Evolutionary conservation across 1,284 basidiomycete species (phyloP), one percentile per base, ranked within the genome.

Genomic region (Jaminaea rosea): DNA sequence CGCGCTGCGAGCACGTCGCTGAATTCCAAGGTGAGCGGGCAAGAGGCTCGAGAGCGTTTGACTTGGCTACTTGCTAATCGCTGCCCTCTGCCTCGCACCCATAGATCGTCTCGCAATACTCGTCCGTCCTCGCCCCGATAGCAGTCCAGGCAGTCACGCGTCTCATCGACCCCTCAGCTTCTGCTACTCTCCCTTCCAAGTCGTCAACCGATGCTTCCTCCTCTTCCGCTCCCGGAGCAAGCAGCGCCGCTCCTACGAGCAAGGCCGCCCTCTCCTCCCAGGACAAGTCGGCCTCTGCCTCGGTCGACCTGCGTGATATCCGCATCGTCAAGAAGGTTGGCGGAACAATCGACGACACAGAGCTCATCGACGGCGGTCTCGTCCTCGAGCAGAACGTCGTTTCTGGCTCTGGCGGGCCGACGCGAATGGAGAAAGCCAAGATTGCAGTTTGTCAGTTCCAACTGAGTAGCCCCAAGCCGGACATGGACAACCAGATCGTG

Each of bases 401-500:
- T 54, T 81, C 83, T 10, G 82, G 86, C 46, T 90, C 87, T 49
- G 92, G 92, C 55, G 94, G 94, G 36, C 93, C 91, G 6, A 88
- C 87, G 7, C 82, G 94, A 51, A 84, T 98, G 77, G 93, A 98
- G 76, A 98, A 97, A 77, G 94, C 94, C 45, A 97, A 94, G 79
- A 97, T 99, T 70, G 94, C 86, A 41, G 84, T 99, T 60, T 90
- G 97, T 64, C 94, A 99, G 76, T 99, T 99, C 82, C 94, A 98
- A 77, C 81, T 99, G 49, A 88, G 86, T 65, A 88, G 90, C 46
- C 94, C 94, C 19, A 99, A 99, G 78, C 94, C 94, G 7, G 94
- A 98, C 73, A 98, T 99, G 94, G 94, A 99, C 78, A 98, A 98
- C 79, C 96, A 94, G 31, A 92, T 99, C 44, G 87, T 98, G 41